Conservation (phyloP, 305 asterid species). For the Rubia tinctorum region DNA sequence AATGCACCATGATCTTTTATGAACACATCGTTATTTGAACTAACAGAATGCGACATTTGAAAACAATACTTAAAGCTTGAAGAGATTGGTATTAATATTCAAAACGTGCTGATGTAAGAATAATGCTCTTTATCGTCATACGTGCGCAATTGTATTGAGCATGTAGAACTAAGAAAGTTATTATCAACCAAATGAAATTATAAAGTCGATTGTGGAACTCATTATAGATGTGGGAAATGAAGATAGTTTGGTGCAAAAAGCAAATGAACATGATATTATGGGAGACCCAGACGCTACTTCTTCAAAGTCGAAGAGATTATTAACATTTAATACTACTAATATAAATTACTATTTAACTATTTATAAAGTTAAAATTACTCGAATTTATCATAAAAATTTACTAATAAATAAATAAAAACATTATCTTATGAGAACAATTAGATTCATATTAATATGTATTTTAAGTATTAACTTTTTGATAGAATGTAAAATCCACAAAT, state of each 20-base stretch:
- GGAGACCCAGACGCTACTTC: constrained; percentile 7
- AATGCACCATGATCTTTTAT: too few species aligned
- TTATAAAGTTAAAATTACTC: too few species aligned
- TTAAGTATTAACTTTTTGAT: too few species aligned
- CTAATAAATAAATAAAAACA: too few species aligned
- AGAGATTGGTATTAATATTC: neutral
- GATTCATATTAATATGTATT: too few species aligned
- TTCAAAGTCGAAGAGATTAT: constrained; percentile 3
- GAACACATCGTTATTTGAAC: neutral
- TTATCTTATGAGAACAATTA: too few species aligned
- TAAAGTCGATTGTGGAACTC: neutral
- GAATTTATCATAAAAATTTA: too few species aligned
- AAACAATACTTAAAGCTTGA: neutral
- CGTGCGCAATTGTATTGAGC: constrained; percentile 11
- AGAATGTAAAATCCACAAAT: too few species aligned
- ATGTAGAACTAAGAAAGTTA: too few species aligned
- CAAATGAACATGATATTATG: neutral
- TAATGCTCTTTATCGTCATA: constrained; percentile 12
- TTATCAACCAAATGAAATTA: too few species aligned
- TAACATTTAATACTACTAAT: too few species aligned
- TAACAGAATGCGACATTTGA: neutral
- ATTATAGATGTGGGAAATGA: neutral
- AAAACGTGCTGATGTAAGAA: neutral
- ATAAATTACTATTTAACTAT: too few species aligned
- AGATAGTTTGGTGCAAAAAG: neutral